phyloP scores from a whole-genome alignment of 169 alveolate genomes.

The Theileria parva region DNA sequence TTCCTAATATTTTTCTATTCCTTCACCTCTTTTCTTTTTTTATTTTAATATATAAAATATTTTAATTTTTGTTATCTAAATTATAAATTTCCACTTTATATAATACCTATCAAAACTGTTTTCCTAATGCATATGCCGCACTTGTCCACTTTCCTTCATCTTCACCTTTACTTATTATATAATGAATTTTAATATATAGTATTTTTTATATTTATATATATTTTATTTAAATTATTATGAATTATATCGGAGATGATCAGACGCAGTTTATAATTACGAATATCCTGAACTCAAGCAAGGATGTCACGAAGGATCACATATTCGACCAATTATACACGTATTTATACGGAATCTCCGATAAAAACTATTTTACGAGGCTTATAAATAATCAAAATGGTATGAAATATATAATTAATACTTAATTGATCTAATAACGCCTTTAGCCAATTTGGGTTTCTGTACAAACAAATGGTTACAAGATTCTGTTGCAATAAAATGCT shows the following conservation, averaged over 20 bases:
- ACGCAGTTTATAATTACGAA: background rate
- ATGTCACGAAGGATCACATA: slow-evolving; percentile 19
- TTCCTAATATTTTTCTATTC: no score
- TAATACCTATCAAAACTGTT: background rate
- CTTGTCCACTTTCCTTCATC: background rate
- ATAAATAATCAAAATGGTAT: slow-evolving; percentile 5
- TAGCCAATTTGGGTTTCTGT: slow-evolving; percentile 57
- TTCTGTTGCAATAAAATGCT: slow-evolving; percentile 60
- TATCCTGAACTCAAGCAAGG: background rate
- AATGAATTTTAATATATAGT: background rate
- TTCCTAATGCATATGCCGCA: background rate
- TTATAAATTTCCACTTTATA: background rate
- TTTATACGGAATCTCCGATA: slow-evolving; percentile 36
- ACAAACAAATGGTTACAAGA: slow-evolving; percentile 65
- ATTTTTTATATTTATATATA: background rate
- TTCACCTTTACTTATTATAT: background rate
- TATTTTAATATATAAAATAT: background rate
- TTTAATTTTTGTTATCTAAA: background rate
- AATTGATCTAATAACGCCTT: background rate
- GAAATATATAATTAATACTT: background rate
- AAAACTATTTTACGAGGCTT: slow-evolving; percentile 15
- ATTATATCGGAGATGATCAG: background rate
- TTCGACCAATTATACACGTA: slow-evolving; percentile 44
- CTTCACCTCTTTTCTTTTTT: no score
- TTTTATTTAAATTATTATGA: background rate